Conservation (phyloP, 352 stramenopile species). For the Pythium aristosporum region DNA sequence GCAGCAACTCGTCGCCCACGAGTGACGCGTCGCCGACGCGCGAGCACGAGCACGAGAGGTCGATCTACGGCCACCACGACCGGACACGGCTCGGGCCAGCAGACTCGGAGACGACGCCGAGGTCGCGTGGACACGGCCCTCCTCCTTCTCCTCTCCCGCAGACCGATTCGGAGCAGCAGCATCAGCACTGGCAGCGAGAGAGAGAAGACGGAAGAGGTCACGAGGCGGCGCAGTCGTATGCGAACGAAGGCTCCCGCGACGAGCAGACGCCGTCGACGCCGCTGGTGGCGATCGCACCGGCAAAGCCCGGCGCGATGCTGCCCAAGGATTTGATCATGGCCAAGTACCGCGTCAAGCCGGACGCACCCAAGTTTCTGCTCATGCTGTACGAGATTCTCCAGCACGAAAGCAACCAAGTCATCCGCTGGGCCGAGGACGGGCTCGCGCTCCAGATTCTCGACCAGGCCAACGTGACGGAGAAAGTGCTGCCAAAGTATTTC, state of each 20-base stretch:
- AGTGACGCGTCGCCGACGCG: neutral
- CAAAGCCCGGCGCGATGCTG: constrained; percentile 4
- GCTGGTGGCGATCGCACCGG: constrained; percentile 18
- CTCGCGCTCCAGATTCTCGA: constrained; percentile 53
- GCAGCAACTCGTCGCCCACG: neutral
- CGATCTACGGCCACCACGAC: too few relatives aligned
- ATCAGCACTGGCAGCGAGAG: too few relatives aligned
- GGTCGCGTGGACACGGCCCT: too few relatives aligned
- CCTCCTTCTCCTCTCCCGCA: too few relatives aligned
- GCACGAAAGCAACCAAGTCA: constrained; percentile 44
- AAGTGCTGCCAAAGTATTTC: constrained; percentile 88
- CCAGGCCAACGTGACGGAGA: constrained; percentile 45
- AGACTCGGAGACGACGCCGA: too few relatives aligned
- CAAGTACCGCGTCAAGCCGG: constrained; percentile 34
- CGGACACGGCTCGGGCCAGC: too few relatives aligned
- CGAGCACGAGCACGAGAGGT: too few relatives aligned
- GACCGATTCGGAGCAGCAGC: too few relatives aligned
- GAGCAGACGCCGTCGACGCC: neutral
- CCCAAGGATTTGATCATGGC: constrained; percentile 17
- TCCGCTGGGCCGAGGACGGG: constrained; percentile 51
- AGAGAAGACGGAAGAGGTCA: neutral
- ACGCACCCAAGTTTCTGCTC: constrained; percentile 53
- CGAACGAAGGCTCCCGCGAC: too few relatives aligned
- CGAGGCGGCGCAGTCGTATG: too few relatives aligned
- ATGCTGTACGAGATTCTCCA: constrained; percentile 59